Conservation (phyloP, 2,329 filamentous ascomycete genomes). For the Dactylonectria macrodidyma region DNA sequence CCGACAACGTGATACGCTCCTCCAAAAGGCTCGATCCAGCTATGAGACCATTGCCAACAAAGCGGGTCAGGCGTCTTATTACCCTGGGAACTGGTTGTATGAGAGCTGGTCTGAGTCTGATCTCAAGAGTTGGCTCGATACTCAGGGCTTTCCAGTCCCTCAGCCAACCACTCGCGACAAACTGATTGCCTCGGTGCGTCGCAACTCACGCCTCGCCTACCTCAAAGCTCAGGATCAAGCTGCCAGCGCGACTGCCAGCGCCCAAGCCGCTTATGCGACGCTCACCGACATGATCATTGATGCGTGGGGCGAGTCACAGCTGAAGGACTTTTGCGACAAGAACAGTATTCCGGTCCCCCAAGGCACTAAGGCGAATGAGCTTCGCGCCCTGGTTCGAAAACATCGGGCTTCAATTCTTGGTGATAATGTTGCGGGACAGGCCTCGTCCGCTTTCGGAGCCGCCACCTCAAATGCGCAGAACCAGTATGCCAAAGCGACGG, state of each 20-base stretch:
- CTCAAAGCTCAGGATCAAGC: slow-evolving; percentile 75
- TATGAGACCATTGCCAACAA: slow-evolving; percentile 85
- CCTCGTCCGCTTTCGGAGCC: slow-evolving; percentile 75
- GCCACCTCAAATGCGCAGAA: slow-evolving; percentile 84
- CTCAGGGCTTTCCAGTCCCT: slow-evolving; percentile 86
- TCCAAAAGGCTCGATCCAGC: slow-evolving; percentile 83
- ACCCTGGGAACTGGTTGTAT: slow-evolving; percentile 97
- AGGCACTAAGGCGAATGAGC: slow-evolving; percentile 90
- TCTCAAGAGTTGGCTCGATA: slow-evolving; percentile 93
- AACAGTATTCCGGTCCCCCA: slow-evolving; percentile 90
- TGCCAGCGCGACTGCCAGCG: slow-evolving; percentile 73
- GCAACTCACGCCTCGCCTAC: slow-evolving; percentile 87
- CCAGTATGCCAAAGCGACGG: slow-evolving; percentile 82
- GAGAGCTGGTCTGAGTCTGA: slow-evolving; percentile 93
- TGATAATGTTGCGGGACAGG: slow-evolving; percentile 72
- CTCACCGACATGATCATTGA: slow-evolving; percentile 89
- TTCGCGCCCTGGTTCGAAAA: slow-evolving; percentile 91
- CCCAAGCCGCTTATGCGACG: slow-evolving; percentile 79
- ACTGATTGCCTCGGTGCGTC: slow-evolving; percentile 89
- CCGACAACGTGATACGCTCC: slow-evolving; percentile 84
- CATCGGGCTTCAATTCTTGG: slow-evolving; percentile 81
- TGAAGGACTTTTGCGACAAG: slow-evolving; percentile 95
- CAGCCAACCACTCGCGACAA: slow-evolving; percentile 89
- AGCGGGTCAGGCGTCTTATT: slow-evolving; percentile 81
- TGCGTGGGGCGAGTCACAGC: slow-evolving; percentile 88